Base-by-base conservation (phyloP, 2,329 filamentous ascomycete species). In the Colletotrichum coccodes region DNA sequence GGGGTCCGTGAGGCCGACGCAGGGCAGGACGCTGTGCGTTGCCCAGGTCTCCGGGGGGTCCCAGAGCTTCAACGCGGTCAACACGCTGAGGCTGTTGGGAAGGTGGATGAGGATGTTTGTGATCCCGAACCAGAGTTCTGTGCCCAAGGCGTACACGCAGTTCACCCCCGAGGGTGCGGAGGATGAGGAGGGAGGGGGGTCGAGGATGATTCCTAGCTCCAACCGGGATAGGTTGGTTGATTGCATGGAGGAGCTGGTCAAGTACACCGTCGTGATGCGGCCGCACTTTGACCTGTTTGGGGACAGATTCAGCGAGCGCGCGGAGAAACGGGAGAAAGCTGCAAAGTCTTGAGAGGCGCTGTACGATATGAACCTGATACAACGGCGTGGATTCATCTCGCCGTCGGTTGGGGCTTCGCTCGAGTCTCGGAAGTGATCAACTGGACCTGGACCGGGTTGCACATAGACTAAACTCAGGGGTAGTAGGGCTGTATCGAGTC, bases 71-170 rank as follows among this genome's bases (percentile, higher is more conserved):
- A 92, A 92, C 72, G 86, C 89, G 0, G 88, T 92, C 9, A 92
- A 92, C 73, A 85, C 85, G 1, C 79, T 92, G n/a, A 84, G 90
- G 0, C 85, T 92, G 12, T 81, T 92, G 0, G 90, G 90, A 0
- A 84, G 90, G 0, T 92, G 90, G 90, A 91, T 91, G 89, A 84
- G 89, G 46, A 91, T 91, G 89, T 91, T 91, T 71, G 81, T 85
- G 1, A 90, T 91, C 30, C 88, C 89, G 0, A 92, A 92, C 74
- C 90, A 92, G 75, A 88, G 85, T 28, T 90, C 86, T 0, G 83
- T 92, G 2, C 90, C 90, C 0, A 86, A 82, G 75, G 90, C 89
- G 0, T 92, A 89, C 70, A 91, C 84, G 5, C 87, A 89, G 52
- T 91, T 91, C 56, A 74, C 75, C 0, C 46, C 73, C 56, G 87